Percentiles rank a stretch among this genome's conserved stretches.
phyloP scores from a whole-genome alignment of 257 asterid genomes.

The Scutellaria galericulata region DNA sequence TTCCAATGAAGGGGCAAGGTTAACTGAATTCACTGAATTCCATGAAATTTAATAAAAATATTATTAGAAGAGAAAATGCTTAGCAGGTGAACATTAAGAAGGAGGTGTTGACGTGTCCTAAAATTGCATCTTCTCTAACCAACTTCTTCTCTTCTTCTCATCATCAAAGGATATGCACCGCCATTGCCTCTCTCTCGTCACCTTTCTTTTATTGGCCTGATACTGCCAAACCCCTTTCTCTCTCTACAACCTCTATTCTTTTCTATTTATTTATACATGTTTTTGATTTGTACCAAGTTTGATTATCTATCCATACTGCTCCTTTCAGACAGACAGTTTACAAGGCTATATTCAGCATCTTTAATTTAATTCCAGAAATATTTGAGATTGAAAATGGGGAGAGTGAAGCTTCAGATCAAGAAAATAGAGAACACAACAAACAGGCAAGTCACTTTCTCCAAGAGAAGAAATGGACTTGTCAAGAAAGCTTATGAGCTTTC shows the following conservation, averaged over 20 bases:
- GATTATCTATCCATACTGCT: background rate
- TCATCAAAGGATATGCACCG: slow-evolving; percentile 50
- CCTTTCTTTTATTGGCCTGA: slow-evolving; percentile 55
- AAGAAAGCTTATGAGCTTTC: slow-evolving; percentile 99
- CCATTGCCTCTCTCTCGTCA: slow-evolving; percentile 59
- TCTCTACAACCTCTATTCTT: background rate
- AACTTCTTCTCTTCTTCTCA: background rate
- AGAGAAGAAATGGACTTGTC: slow-evolving; percentile 91
- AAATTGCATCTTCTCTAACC: slow-evolving; percentile 31
- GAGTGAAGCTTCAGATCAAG: slow-evolving; percentile 95
- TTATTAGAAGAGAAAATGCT: background rate
- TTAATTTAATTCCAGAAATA: slow-evolving; percentile 35
- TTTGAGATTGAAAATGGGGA: slow-evolving; percentile 57
- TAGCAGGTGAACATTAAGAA: slow-evolving; percentile 37
- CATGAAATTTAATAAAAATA: slow-evolving; percentile 2
- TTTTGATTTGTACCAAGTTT: slow-evolving; percentile 3
- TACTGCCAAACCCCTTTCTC: slow-evolving; percentile 55
- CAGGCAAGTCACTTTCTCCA: slow-evolving; percentile 97
- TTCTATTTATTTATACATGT: background rate
- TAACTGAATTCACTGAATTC: slow-evolving; percentile 18
- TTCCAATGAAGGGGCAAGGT: slow-evolving; percentile 20
- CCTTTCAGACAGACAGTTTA: slow-evolving; percentile 27
- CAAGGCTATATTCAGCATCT: slow-evolving; percentile 43
- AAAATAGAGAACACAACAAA: slow-evolving; percentile 92
- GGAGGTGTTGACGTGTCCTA: slow-evolving; percentile 35